Evolutionary conservation across 2,329 filamentous ascomycete genomes (phyloP).

Genomic region (Raffaelea deltoideospora): DNA sequence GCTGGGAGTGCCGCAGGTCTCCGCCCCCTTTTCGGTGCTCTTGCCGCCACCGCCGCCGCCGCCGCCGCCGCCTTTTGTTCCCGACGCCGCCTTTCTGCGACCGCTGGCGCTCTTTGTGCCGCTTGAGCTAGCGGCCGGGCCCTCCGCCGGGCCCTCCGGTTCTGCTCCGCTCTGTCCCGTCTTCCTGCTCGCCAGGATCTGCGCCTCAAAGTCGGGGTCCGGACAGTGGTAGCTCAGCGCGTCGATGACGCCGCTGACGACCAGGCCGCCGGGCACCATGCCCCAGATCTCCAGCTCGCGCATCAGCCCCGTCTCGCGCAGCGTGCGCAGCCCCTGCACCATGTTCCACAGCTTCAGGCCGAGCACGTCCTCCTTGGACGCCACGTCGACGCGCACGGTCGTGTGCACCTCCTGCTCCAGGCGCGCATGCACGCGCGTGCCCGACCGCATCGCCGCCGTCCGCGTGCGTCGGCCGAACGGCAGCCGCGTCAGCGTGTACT

Average conservation of each 20-base stretch:
- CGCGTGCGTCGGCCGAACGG: slow-evolving; percentile 56
- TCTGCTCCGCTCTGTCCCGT: too few species aligned
- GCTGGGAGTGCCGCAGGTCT: too few species aligned
- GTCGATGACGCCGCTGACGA: slow-evolving; percentile 86
- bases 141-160: too few species aligned
- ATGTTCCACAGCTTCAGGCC: slow-evolving; percentile 81
- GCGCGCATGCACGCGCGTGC: slow-evolving; percentile 62
- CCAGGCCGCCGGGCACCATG: slow-evolving; percentile 53
- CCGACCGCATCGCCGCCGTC: slow-evolving; percentile 73
- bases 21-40: not conserved
- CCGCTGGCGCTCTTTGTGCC: too few species aligned
- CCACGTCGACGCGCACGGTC: slow-evolving; percentile 55
- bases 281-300: slow-evolving; percentile 79
- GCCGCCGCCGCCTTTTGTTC: too few species aligned
- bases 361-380: slow-evolving; percentile 66
- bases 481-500: slow-evolving; percentile 63
- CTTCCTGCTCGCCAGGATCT: too few species aligned
- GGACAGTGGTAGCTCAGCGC: slow-evolving; percentile 66
- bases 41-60: not conserved
- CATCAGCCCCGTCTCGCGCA: slow-evolving; percentile 56
- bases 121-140: too few species aligned
- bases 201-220: slow-evolving; percentile 52
- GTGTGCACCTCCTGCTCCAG: slow-evolving; percentile 78
- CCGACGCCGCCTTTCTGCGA: too few species aligned
- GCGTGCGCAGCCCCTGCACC: slow-evolving; percentile 65